Evolutionary conservation across 179 eudicot genomes (phyloP), one percentile per base, ranked within the genome.

Genomic region (Heliamphora pulchella): DNA sequence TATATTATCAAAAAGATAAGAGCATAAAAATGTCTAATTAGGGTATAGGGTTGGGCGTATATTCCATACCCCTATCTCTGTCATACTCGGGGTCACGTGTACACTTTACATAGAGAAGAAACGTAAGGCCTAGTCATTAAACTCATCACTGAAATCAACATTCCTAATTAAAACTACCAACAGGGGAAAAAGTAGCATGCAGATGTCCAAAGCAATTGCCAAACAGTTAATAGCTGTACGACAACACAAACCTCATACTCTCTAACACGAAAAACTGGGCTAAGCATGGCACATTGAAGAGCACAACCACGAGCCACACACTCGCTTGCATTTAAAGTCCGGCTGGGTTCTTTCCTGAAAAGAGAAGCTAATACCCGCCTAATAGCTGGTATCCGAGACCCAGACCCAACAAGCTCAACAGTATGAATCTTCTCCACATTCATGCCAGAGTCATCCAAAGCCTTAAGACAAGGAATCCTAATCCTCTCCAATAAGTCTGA

Each of bases 221-320:
- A 14, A 62, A 63, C 14, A 74, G 43, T 46, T n/a, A 59, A 51
- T 57, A 50, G 43, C 1, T n/a, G 50, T 66, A 63, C 62, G 75
- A 78, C 58, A 74, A 81, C 18, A 70, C 94, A 88, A 86, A 96
- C 99, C 98, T 96, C 92, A 66, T 92, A 96, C 14, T 96, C 99
- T 80, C 92, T 92, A 76, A 96, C 98, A 70, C 98, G 96, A 69
- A 89, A 89, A 41, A 53, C 76, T 67, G 97, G 95, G 84, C 99
- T 91, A 83, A 94, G 93, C 99, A 96, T 96, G 74, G 99, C 99
- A 83, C 96, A 96, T 54, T 94, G 99, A 79, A 96, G 86, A 41
- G 95, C 98, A 86, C 98, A 96, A 4, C 99, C 99, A 85, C 97
- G 94, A 55, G 99, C 94, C 72, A 96, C 97, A 61, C 99, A 96